Base-by-base conservation (phyloP, 768 basidiomycete species). In the Pisolithus marmoratus region DNA sequence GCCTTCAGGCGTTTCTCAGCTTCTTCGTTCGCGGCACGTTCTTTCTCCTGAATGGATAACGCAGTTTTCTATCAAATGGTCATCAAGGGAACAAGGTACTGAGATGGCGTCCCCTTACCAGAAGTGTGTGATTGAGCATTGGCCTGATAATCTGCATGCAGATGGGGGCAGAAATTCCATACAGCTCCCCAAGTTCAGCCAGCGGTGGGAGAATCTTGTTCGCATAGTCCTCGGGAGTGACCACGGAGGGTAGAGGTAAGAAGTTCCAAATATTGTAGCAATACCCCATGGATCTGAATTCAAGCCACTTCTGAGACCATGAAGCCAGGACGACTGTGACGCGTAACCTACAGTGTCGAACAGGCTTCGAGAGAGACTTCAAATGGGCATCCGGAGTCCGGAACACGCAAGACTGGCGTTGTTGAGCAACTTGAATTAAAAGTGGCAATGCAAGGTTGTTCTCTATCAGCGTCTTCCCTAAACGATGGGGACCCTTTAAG, bases 81-180 rank as follows among this genome's bases (percentile, higher is more conserved):
- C 38, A 54, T 55, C 47, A 44, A 49, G 26, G 46, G 49, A 29
- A 22, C 31, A 20, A 26, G 57, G 11, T 7, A 38, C 31, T 7
- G 22, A 34, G 11, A 7, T 2, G 27, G 31, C 4, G 12, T 40
- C 43, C 1, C 71, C 78, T 51, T 63, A 86, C 86, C 60, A 88
- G 68, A 43, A 90, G 70, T 26, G 75, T 70, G 8, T 72, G 71
- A 56, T 88, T 82, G 41, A 90, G 73, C 49, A 87, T 84, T 14
- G 95, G 94, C 15, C 96, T 82, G 37, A 91, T 79, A 52, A 98
- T 86, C 63, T 94, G 92, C 90, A 98, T 96, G 49, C 93, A 91
- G 51, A 96, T 85, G 12, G 89, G 81, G 36, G 88, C 82, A 53
- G 84, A 82, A 42, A 99, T 82, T 7, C 87, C 89, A 67, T 87